Conservation (phyloP, 2,329 filamentous ascomycete species). For the Cladophialophora chaetospira region DNA sequence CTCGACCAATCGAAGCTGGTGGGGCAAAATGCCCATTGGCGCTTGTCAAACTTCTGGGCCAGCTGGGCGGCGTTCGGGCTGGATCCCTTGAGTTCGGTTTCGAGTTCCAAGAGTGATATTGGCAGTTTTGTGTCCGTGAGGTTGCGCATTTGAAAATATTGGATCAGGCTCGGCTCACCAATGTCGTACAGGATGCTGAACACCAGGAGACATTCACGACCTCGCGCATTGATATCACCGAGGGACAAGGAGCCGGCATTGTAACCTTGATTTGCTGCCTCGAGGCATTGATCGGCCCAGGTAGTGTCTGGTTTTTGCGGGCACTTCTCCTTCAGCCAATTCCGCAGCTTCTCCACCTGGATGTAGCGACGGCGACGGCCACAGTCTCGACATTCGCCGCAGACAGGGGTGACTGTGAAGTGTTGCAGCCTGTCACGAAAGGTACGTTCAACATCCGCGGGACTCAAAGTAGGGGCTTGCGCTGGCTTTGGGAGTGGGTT, state of each 20-base stretch:
- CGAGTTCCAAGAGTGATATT: not conserved
- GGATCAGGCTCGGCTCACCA: not conserved
- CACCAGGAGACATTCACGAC: not conserved
- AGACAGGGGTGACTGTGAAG: not conserved
- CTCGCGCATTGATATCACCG: not conserved
- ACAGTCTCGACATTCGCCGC: no score
- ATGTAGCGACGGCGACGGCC: not conserved
- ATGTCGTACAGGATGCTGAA: conserved; percentile 1
- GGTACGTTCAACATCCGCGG: no score
- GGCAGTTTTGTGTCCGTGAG: not conserved
- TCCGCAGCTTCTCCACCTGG: not conserved
- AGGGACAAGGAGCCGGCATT: not conserved
- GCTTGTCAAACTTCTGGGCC: not conserved
- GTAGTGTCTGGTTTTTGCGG: not conserved
- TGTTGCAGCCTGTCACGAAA: no score
- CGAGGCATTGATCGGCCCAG: not conserved
- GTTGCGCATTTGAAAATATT: not conserved
- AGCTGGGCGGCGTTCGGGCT: not conserved
- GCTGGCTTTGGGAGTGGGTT: no score
- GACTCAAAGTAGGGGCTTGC: no score
- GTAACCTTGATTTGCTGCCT: not conserved
- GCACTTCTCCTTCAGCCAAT: not conserved
- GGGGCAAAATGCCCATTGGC: conserved; percentile 4
- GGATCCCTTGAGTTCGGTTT: not conserved
- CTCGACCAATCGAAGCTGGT: not conserved